Conservation (phyloP, 2,329 filamentous ascomycete genomes). For the Xylariaceae sp. region DNA sequence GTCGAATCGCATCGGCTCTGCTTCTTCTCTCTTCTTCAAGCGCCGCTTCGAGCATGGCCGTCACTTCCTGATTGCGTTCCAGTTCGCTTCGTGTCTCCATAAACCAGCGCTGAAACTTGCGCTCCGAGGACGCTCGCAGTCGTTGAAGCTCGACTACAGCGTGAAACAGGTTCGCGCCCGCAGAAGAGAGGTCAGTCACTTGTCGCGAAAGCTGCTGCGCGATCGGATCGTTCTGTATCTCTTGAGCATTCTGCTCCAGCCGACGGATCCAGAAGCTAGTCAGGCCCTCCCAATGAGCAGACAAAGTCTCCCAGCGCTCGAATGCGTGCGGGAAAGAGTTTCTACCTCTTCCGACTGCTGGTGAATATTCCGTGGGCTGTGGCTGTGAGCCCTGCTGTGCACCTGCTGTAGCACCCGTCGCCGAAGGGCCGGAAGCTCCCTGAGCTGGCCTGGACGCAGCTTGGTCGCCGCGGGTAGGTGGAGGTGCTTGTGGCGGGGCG, state of each 20-base stretch:
- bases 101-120: conserved; percentile 98
- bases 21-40: conserved; percentile 70
- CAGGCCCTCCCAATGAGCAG: conserved; percentile 95
- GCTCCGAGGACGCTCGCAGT: conserved; percentile 86
- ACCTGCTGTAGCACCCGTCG: conserved; percentile 22
- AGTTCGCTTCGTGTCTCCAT: conserved; percentile 88
- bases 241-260: conserved; percentile 82
- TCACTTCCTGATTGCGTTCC: conserved; percentile 76
- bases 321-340: conserved; percentile 93
- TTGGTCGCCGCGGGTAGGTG: conserved; percentile 22
- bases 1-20: conserved; percentile 60
- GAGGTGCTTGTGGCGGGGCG: conserved; percentile 21
- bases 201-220: conserved; percentile 87
- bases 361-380: conserved; percentile 31
- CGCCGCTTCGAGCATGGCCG: conserved; percentile 70
- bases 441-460: conserved; percentile 18
- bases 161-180: conserved; percentile 94
- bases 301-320: conserved; percentile 93
- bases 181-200: conserved; percentile 94
- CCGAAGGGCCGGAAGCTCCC: conserved; percentile 12
- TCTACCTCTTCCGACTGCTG: conserved; percentile 35
- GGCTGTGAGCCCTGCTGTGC: conserved; percentile 30
- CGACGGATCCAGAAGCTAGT: conserved; percentile 96
- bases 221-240: conserved; percentile 75
- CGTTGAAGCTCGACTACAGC: conserved; percentile 94